Evolutionary conservation across 768 basidiomycete genomes (phyloP), one percentile per base, ranked within the genome.

Genomic region (Suillus variegatus): DNA sequence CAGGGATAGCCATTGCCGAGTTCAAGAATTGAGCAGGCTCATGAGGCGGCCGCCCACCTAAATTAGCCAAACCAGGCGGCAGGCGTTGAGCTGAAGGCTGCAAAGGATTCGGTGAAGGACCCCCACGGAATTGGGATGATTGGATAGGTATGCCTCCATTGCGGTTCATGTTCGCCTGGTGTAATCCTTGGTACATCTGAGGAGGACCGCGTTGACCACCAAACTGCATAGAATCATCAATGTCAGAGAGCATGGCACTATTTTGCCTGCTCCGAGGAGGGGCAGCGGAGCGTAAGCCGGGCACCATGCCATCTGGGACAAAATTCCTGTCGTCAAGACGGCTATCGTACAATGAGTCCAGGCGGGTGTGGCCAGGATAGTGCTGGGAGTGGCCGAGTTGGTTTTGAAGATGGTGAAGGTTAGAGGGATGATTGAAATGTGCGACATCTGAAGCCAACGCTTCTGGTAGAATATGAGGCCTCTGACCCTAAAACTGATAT

Each of bases 251-350:
- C 63, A 86, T 77, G 4, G 80, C 76, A 41, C 78, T 78, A 66
- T 81, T 80, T 67, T 90, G 87, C 56, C 90, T 82, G 71, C 78
- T 83, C 66, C 90, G 84, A 63, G 87, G 84, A 51, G 87, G 85
- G 56, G 85, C 86, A 46, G 82, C 83, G 38, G 88, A 83, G 46
- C 93, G 88, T 40, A 94, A 82, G 10, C 92, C 93, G 32, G 93
- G 92, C 18, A 94, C 93, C 86, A 94, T 87, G 36, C 90, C 91
- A 76, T 94, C 91, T 12, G 93, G 91, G 32, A 92, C 85, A 69
- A 94, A 94, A 69, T 83, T 86, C 67, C 92, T 84, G 70, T 92
- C 91, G 61, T 94, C 90, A 47, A 87, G 74, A 32, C 88, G 87
- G 69, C 87, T 90, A 62, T 92, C 90, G 71, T 91, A 92, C 40